phyloP scores from a whole-genome alignment of 345 rosid genomes.

The Linum lewisii region DNA sequence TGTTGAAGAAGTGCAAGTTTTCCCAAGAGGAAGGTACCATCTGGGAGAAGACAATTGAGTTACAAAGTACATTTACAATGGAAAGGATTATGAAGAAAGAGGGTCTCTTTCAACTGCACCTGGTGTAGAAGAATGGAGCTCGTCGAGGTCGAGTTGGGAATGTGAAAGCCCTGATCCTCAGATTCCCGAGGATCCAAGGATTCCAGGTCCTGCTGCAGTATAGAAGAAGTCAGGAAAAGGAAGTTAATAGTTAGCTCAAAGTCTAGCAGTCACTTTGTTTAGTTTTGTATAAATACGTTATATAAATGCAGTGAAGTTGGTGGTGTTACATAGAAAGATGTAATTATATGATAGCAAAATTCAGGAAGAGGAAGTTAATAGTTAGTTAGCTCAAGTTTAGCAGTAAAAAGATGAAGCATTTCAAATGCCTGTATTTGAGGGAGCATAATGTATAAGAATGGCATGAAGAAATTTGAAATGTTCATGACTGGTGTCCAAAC shows the following conservation, averaged over 20 bases:
- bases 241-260: not conserved
- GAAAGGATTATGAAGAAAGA: conserved; percentile 2
- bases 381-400: not conserved
- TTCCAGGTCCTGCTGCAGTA: not conserved
- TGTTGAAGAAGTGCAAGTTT: conserved; percentile 6
- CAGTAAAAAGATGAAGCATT: not conserved
- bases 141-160: conserved; percentile 12
- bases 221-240: too few species aligned
- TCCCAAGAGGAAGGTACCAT: not conserved
- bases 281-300: too few species aligned
- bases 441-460: too few species aligned
- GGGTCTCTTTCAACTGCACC: conserved; percentile 4
- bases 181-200: conserved; percentile 1
- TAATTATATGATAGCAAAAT: conserved; percentile 10
- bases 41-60: conserved; percentile 11
- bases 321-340: too few species aligned
- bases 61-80: conserved; percentile 10
- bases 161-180: not conserved
- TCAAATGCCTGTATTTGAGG: too few species aligned
- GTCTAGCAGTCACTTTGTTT: too few species aligned
- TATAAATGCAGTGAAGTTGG: too few species aligned
- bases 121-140: conserved; percentile 8
- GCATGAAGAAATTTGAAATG: too few species aligned
- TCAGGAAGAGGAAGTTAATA: too few species aligned
- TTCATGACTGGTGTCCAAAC: too few species aligned